phyloP scores from a whole-genome alignment of 2,329 filamentous ascomycete species.

The Aspergillus tanneri region DNA sequence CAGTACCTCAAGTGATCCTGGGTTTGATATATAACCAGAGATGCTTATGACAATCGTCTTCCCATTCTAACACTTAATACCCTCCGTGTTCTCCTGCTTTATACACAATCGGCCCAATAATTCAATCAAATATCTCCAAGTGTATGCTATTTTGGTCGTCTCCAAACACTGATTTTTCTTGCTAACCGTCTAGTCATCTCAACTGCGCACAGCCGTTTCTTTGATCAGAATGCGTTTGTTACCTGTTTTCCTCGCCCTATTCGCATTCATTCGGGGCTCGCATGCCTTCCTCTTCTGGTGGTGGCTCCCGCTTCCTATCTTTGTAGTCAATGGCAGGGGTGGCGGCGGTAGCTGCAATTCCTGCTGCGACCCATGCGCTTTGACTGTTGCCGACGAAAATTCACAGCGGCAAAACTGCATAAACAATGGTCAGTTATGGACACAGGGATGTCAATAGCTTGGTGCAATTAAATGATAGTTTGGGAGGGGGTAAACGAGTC shows the following conservation, averaged over 20 bases:
- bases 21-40: too few relatives aligned
- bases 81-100: too few relatives aligned
- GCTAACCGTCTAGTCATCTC: neutral
- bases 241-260: neutral
- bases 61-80: too few relatives aligned
- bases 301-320: neutral
- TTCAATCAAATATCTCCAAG: neutral
- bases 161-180: neutral
- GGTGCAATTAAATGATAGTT: too few relatives aligned
- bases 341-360: neutral
- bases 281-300: neutral
- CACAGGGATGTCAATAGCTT: neutral
- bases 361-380: neutral
- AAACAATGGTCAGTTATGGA: neutral
- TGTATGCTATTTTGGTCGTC: neutral
- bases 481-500: too few relatives aligned
- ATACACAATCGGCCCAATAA: too few relatives aligned
- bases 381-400: neutral
- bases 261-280: neutral
- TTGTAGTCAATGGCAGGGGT: neutral
- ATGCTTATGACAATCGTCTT: too few relatives aligned
- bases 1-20: too few relatives aligned
- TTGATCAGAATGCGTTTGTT: neutral
- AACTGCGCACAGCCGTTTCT: neutral
- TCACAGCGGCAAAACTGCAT: neutral